Percentiles rank a stretch among this genome's conserved stretches.
Evolutionary conservation across 495 filamentous ascomycete species (phyloP).

Genomic region (Mytilinidion resinicola): DNA sequence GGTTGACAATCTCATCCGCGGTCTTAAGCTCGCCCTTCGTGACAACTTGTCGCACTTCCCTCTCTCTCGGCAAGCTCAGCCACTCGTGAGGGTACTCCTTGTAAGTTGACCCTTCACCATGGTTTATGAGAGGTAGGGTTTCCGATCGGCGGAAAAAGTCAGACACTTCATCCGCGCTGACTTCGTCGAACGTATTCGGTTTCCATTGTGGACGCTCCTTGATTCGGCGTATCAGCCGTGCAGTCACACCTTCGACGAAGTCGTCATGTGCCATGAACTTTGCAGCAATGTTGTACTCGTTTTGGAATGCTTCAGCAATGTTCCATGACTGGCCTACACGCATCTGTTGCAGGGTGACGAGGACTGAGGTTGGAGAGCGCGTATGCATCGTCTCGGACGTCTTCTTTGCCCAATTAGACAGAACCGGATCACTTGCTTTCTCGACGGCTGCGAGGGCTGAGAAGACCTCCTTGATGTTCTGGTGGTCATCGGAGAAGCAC

Average conservation of each 20-base stretch:
- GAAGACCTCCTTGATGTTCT: constrained; percentile 62
- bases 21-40: constrained; percentile 32
- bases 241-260: constrained; percentile 79
- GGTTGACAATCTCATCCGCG: constrained; percentile 40
- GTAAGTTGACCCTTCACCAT: constrained; percentile 45
- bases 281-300: constrained; percentile 70
- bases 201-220: constrained; percentile 58
- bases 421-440: constrained; percentile 37
- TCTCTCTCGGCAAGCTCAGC: constrained; percentile 68
- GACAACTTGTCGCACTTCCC: constrained; percentile 56
- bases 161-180: constrained; percentile 47
- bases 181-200: constrained; percentile 60
- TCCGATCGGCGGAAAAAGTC: constrained; percentile 53
- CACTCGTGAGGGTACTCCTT: constrained; percentile 58
- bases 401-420: constrained; percentile 60
- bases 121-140: constrained; percentile 48
- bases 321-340: constrained; percentile 65
- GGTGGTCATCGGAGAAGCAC: constrained; percentile 29
- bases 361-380: constrained; percentile 76
- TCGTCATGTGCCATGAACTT: constrained; percentile 84
- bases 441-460: constrained; percentile 49
- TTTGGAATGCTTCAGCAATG: constrained; percentile 74
- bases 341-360: constrained; percentile 76
- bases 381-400: constrained; percentile 63
- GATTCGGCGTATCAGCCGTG: constrained; percentile 60